Base-by-base conservation (phyloP, 495 filamentous ascomycete genomes). In the Zalerion maritima region DNA sequence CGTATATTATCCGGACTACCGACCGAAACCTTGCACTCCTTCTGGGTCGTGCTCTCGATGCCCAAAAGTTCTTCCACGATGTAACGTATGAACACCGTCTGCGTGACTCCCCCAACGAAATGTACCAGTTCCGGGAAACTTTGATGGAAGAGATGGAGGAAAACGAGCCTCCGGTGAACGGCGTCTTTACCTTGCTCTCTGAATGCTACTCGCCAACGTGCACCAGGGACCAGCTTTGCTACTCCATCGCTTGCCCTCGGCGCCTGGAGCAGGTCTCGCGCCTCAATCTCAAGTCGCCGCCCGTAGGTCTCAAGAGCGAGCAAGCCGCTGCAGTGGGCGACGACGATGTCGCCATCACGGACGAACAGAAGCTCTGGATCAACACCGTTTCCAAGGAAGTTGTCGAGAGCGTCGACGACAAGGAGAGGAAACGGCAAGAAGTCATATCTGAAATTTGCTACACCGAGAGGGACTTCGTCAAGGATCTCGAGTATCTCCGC, bases 1-100 rank as follows among this genome's bases (percentile, higher is more conserved):
- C 77, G 2, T 82, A 80, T 44, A 96, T 96, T 41, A 94, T 96
- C 48, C 79, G 87, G 51, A 99, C 91, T 0, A 92, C 78, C 7
- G 91, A 99, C 53, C 73, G 91, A 28, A 99, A 94, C 45, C 60
- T 99, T 38, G 89, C 91, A 22, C 59, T 99, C 32, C 71, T 99
- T 7, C 55, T 99, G n/a, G 91, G 91, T 25, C 69, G 91, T 39
- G 81, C 85, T 32, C 59, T 99, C 24, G 91, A 99, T 58, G 91
- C 91, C 23, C 91, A 99, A 54, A 99, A 96, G 52, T 94, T 96
- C 53, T 99, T 99, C 50, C 91, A 96, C 52, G 91, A 99, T 69
- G 91, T 96, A 22, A 94, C 86, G 3, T 99, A 99, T 52, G 86
- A 93, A 37, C 91, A 99, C 49, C 73, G 91, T 26, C 59, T 99